These are phyloP conservation scores for Aspergillus tamarii DNA, from an alignment of 2,329 filamentous ascomycete genomes.

Conservation along the genomic window DNA sequence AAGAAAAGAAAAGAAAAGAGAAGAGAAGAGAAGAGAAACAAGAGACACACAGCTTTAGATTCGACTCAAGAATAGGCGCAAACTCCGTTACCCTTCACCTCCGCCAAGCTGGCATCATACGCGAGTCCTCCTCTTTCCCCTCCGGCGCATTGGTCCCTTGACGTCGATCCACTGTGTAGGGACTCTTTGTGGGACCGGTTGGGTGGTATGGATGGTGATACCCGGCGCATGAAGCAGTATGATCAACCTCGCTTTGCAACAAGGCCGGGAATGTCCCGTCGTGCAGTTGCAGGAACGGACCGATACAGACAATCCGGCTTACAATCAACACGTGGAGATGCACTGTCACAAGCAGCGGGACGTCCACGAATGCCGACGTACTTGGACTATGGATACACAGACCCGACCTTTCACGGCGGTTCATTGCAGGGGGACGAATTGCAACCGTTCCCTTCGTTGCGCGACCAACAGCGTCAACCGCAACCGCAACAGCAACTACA, in stretches of 20 bases:
- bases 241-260: conserved; percentile 67
- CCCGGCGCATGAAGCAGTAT: conserved; percentile 73
- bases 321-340: conserved; percentile 39
- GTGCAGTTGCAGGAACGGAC: conserved; percentile 53
- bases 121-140: conserved; percentile 66
- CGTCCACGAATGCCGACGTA: conserved; percentile 42
- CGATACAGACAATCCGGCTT: conserved; percentile 39
- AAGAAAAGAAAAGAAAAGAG: conserved; percentile 9
- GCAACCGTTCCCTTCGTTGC: conserved; percentile 68
- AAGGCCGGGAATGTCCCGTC: conserved; percentile 48
- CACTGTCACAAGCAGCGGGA: conserved; percentile 39
- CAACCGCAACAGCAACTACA: conserved; percentile 58
- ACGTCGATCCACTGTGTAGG: conserved; percentile 61
- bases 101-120: conserved; percentile 67
- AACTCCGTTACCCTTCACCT: background rate
- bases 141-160: conserved; percentile 62
- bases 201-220: conserved; percentile 78
- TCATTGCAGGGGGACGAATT: conserved; percentile 58
- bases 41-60: background rate
- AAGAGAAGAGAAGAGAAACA: conserved; percentile 1
- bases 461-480: conserved; percentile 55
- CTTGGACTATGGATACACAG: conserved; percentile 58
- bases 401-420: conserved; percentile 53
- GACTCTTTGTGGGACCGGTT: conserved; percentile 56
- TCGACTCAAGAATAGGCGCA: conserved; percentile 1